These are phyloP conservation scores for Taphrina sp. DNA, from an alignment of 1,139 yeast species.

Conservation along the genomic window DNA sequence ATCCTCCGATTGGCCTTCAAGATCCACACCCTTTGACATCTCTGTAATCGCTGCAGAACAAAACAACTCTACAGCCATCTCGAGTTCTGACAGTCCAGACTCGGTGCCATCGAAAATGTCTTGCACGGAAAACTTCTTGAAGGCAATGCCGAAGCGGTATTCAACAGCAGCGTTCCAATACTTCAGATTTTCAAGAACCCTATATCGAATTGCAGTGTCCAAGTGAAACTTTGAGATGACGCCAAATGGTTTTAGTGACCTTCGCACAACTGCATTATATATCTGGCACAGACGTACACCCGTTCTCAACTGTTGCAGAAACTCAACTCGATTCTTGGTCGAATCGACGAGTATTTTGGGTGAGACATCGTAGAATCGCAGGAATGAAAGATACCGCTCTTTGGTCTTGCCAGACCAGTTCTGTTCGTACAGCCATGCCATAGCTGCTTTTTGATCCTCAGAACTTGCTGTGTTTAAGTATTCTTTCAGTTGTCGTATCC, in stretches of 20 bases:
- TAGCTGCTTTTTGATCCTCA: neutral
- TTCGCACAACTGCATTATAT: conserved; percentile 15
- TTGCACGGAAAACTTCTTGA: neutral
- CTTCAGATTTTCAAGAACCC: conserved; percentile 22
- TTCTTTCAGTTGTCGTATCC: neutral
- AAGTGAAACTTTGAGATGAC: conserved; percentile 7
- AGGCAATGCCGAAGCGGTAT: conserved; percentile 11
- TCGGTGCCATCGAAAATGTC: conserved; percentile 3
- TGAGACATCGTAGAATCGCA: conserved; percentile 4
- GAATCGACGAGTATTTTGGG: neutral
- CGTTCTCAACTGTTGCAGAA: conserved; percentile 8
- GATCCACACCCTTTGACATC: conserved; percentile 1
- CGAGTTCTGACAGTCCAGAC: conserved; percentile 8
- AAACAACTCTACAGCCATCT: conserved; percentile 1
- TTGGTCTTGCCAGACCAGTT: conserved; percentile 1
- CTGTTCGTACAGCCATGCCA: conserved; percentile 6
- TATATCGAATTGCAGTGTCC: conserved; percentile 20
- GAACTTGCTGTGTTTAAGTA: conserved; percentile 4
- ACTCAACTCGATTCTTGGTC: neutral
- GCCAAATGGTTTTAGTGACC: conserved; percentile 28
- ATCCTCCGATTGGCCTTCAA: neutral
- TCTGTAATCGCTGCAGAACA: conserved; percentile 21
- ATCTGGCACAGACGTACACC: conserved; percentile 23
- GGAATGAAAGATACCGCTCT: conserved; percentile 5
- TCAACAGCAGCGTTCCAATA: conserved; percentile 21